These are phyloP conservation scores for Paramarasmius palmivorus DNA, from an alignment of 1,284 basidiomycete genomes.

Conservation along the genomic window DNA sequence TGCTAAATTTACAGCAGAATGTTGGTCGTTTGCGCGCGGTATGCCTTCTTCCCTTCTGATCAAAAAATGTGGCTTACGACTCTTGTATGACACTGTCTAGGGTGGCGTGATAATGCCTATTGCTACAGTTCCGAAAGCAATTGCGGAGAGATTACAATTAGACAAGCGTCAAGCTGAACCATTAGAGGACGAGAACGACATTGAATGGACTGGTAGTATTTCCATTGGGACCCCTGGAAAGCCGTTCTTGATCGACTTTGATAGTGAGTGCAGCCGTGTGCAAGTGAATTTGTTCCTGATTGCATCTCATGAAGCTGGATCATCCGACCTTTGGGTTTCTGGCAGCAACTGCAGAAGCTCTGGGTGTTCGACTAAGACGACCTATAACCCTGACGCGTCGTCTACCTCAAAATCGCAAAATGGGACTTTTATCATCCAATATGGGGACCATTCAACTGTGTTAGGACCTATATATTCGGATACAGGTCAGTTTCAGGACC, in stretches of 20 bases:
- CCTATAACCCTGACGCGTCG: conserved; percentile 34
- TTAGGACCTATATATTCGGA: conserved; percentile 54
- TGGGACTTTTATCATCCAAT: conserved; percentile 44
- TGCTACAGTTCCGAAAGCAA: conserved; percentile 13
- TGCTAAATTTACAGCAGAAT: conserved; percentile 25
- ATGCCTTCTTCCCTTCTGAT: not conserved
- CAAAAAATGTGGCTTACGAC: not conserved
- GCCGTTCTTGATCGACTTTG: conserved; percentile 31
- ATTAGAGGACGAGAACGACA: conserved; percentile 23
- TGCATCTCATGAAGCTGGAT: conserved; percentile 22
- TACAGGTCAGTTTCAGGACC: conserved; percentile 17
- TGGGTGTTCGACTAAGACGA: conserved; percentile 21
- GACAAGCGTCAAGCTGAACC: conserved; percentile 19
- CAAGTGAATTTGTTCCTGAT: conserved; percentile 15
- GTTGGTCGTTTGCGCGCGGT: conserved; percentile 19
- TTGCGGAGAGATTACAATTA: conserved; percentile 11
- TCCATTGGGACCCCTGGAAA: conserved; percentile 32
- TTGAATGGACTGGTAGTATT: conserved; percentile 29
- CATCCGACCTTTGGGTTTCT: conserved; percentile 24
- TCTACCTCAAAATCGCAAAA: conserved; percentile 32
- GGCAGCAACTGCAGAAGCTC: conserved; percentile 30
- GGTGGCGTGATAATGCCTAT: conserved; percentile 18
- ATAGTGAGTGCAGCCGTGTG: conserved; percentile 29
- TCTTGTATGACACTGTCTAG: conserved; percentile 8
- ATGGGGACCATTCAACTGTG: conserved; percentile 56